Evolutionary conservation across 2,329 filamentous ascomycete species (phyloP).

Genomic region (Colletotrichum godetiae): DNA sequence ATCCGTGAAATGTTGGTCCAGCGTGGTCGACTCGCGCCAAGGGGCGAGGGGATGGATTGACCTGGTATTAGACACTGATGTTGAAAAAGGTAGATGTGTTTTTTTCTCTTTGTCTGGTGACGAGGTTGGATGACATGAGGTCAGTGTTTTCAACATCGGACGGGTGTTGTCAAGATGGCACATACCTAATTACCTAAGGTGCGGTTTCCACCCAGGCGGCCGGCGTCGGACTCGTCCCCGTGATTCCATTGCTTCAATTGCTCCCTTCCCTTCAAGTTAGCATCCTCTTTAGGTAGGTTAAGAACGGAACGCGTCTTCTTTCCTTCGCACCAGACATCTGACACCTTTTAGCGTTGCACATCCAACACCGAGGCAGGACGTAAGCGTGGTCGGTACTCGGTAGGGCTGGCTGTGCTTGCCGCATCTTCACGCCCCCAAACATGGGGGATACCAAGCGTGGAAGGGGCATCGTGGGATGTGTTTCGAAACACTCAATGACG

Average conservation of each 20-base stretch:
- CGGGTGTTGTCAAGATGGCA: too few relatives aligned
- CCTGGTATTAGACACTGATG: neutral
- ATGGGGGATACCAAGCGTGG: slow-evolving; percentile 24
- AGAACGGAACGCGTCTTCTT: too few relatives aligned
- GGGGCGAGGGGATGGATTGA: neutral
- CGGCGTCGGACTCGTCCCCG: neutral
- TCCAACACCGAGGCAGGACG: neutral
- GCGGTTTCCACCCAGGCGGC: too few relatives aligned
- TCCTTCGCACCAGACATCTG: neutral
- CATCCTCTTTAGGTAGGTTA: neutral
- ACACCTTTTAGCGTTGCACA: neutral
- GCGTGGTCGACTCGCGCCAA: neutral
- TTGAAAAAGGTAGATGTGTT: neutral
- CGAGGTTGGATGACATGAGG: neutral
- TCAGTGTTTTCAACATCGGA: neutral
- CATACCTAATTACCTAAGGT: too few relatives aligned
- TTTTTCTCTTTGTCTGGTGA: neutral
- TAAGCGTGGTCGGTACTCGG: neutral
- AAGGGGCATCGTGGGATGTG: slow-evolving; percentile 35
- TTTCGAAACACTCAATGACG: slow-evolving; percentile 36
- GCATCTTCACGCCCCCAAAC: slow-evolving; percentile 18
- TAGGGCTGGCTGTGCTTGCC: slow-evolving; percentile 3
- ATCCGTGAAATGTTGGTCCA: neutral
- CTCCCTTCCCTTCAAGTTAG: neutral
- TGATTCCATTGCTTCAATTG: neutral